A percentile compares a stretch with the other conserved stretches of the same genome.
Evolutionary conservation across 2,329 filamentous ascomycete species (phyloP).

Genomic region (Onygenales sp.): DNA sequence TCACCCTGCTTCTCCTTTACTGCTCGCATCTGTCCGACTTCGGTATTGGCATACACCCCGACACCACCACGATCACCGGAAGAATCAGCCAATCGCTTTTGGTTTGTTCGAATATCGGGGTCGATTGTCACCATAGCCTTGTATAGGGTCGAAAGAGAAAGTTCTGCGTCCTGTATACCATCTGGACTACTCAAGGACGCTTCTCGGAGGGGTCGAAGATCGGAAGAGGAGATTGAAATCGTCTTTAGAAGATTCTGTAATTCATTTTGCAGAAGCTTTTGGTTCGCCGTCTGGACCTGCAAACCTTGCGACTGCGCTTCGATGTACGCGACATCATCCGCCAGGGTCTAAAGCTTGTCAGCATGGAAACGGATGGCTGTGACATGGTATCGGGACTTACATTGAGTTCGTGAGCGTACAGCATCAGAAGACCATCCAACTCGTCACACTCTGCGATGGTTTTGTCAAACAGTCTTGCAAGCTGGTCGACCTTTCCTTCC

Average conservation of each 20-base stretch:
- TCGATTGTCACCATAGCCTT: slow-evolving; percentile 93
- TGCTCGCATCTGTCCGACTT: slow-evolving; percentile 75
- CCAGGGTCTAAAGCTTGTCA: slow-evolving; percentile 58
- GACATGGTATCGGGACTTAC: slow-evolving; percentile 46
- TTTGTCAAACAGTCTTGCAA: slow-evolving; percentile 76
- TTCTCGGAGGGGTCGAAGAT: slow-evolving; percentile 63
- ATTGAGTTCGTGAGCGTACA: slow-evolving; percentile 90
- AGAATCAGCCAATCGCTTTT: slow-evolving; percentile 39
- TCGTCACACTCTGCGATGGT: slow-evolving; percentile 95
- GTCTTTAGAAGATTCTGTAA: slow-evolving; percentile 82
- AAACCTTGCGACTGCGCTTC: slow-evolving; percentile 95
- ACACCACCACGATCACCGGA: slow-evolving; percentile 28
- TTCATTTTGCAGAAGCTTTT: slow-evolving; percentile 85
- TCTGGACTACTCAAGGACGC: slow-evolving; percentile 62
- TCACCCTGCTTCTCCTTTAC: slow-evolving; percentile 90
- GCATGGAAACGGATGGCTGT: slow-evolving; percentile 8
- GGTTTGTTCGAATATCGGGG: slow-evolving; percentile 57
- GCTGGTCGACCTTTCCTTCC: slow-evolving; percentile 78
- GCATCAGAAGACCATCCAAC: slow-evolving; percentile 81
- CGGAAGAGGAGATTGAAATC: slow-evolving; percentile 70
- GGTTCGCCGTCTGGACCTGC: slow-evolving; percentile 93
- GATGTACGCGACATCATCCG: slow-evolving; percentile 93
- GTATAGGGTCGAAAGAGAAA: slow-evolving; percentile 69
- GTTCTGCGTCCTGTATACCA: slow-evolving; percentile 69
- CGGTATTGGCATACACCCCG: slow-evolving; percentile 62